These are phyloP conservation scores for Magnaporthales sp. DNA, from an alignment of 2,329 filamentous ascomycete species.

Conservation along the genomic window DNA sequence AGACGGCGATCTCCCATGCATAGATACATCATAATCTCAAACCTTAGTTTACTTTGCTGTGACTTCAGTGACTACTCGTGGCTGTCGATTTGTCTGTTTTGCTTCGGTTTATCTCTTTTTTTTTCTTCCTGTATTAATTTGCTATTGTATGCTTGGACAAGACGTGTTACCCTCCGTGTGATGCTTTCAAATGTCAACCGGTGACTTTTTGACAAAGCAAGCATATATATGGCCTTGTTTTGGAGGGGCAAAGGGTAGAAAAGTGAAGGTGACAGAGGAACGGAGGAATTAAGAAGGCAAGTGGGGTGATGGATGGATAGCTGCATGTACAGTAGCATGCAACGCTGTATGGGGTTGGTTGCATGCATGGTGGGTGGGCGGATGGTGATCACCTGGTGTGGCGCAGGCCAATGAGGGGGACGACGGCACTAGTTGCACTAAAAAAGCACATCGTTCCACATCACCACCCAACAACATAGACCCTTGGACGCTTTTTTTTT, in stretches of 20 bases:
- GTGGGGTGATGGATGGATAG: not conserved
- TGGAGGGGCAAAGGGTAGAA: not conserved
- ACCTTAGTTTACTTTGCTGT: not conserved
- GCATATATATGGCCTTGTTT: not conserved
- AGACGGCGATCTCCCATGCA: slow-evolving; percentile 1
- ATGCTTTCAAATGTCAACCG: not conserved
- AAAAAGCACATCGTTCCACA: not conserved
- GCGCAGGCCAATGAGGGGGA: slow-evolving; percentile 4
- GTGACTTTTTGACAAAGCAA: not conserved
- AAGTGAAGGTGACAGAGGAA: not conserved
- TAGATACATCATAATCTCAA: not conserved
- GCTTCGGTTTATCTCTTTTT: not conserved
- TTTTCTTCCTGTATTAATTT: not conserved
- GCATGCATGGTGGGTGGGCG: not conserved
- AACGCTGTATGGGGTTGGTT: not conserved
- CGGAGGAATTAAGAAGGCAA: not conserved
- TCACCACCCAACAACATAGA: not conserved
- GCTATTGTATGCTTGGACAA: not conserved
- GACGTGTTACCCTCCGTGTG: not conserved
- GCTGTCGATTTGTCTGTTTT: not conserved
- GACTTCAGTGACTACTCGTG: not conserved
- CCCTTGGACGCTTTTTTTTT: not conserved
- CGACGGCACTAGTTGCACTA: not conserved
- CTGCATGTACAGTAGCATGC: not conserved
- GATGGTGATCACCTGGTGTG: slow-evolving; percentile 4